Evolutionary conservation across 306 rosid species (phyloP).

Genomic region (Luffa acutangula): DNA sequence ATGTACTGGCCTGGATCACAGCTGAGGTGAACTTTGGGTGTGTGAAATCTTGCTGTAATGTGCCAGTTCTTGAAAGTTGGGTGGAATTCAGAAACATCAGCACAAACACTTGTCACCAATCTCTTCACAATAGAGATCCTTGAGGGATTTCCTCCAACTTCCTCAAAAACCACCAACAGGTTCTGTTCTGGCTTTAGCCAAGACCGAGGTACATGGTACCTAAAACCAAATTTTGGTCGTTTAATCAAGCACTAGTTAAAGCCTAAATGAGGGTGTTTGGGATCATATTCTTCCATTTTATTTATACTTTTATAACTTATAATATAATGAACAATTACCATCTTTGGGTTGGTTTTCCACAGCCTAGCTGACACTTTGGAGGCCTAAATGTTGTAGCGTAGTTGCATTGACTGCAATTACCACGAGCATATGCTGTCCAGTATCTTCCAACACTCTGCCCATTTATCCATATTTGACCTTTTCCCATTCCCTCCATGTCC

Average conservation of each 20-base stretch:
- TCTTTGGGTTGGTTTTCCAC: constrained; percentile 84
- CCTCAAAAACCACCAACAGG: constrained; percentile 80
- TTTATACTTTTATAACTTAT: neutral
- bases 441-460: constrained; percentile 90
- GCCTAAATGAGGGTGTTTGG: neutral
- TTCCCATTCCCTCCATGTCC: constrained; percentile 94
- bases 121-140: constrained; percentile 72
- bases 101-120: constrained; percentile 68
- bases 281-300: neutral
- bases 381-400: constrained; percentile 69
- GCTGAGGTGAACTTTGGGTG: constrained; percentile 75
- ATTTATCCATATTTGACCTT: constrained; percentile 94
- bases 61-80: constrained; percentile 84
- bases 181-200: constrained; percentile 84
- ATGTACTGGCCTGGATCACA: constrained; percentile 70
- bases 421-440: constrained; percentile 71
- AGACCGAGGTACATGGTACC: constrained; percentile 92
- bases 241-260: neutral
- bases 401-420: constrained; percentile 61
- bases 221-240: constrained; percentile 20
- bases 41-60: constrained; percentile 55
- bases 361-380: constrained; percentile 74
- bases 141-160: constrained; percentile 88
- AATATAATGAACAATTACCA: constrained; percentile 32
- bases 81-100: constrained; percentile 82